phyloP scores from a whole-genome alignment of 768 basidiomycete species.

The Lactifluus echinatus region DNA sequence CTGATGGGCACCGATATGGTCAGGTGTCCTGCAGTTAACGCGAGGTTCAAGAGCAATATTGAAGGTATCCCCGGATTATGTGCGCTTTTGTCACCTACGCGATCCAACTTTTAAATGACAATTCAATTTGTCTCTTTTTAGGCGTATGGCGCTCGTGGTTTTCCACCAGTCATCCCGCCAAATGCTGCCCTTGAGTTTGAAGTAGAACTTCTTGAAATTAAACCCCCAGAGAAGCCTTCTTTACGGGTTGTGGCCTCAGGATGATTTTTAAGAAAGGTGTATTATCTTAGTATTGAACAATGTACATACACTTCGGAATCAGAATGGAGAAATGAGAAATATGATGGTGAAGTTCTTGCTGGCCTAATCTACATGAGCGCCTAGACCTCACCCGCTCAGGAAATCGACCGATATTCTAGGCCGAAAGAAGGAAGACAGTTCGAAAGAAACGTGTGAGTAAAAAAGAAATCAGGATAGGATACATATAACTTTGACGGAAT shows the following conservation, averaged over 20 bases:
- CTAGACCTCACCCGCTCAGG: not conserved
- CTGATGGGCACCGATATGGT: conserved; percentile 12
- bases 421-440: not conserved
- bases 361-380: not conserved
- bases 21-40: conserved; percentile 70
- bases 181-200: conserved; percentile 72
- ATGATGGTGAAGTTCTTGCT: not conserved
- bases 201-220: conserved; percentile 73
- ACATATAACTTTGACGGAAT: conserved; percentile 14
- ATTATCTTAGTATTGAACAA: not conserved
- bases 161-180: conserved; percentile 68
- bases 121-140: conserved; percentile 24
- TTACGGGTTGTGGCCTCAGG: not conserved
- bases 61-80: conserved; percentile 63
- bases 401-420: not conserved
- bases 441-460: not conserved
- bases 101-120: not conserved
- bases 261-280: not conserved
- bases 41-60: conserved; percentile 63
- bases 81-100: conserved; percentile 35
- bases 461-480: conserved; percentile 8
- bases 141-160: conserved; percentile 68
- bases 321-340: not conserved
- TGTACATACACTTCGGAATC: conserved; percentile 16
- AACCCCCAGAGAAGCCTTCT: conserved; percentile 22